Percentiles rank a stretch among this genome's conserved stretches.
phyloP scores from a whole-genome alignment of 2,329 filamentous ascomycete species.

The Nemania diffusa region DNA sequence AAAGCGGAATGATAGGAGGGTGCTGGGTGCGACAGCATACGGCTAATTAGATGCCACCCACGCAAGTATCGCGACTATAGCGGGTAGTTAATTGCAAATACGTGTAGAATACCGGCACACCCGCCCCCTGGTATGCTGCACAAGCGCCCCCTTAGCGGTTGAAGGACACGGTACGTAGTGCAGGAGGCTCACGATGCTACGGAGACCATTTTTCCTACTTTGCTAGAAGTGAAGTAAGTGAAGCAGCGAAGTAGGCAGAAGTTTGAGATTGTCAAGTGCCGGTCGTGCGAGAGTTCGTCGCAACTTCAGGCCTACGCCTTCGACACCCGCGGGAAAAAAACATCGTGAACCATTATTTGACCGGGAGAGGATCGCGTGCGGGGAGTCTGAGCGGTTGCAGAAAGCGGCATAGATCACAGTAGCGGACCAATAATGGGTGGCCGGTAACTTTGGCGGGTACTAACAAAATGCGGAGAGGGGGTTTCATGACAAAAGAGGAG shows the following conservation, averaged over 20 bases:
- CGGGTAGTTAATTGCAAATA: constrained; percentile 30
- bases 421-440: constrained; percentile 21
- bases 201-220: not conserved
- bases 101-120: not conserved
- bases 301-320: constrained; percentile 1
- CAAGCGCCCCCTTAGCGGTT: constrained; percentile 7
- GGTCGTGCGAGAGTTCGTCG: constrained; percentile 9
- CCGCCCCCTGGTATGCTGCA: constrained; percentile 4
- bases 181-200: not conserved
- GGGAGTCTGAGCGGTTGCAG: constrained; percentile 37
- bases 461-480: constrained; percentile 32
- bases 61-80: constrained; percentile 16
- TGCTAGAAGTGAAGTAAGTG: not conserved
- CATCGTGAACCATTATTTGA: constrained; percentile 28
- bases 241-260: too few species aligned
- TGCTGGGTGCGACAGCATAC: constrained; percentile 15
- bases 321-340: constrained; percentile 16
- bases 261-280: constrained; percentile 21
- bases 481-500: constrained; percentile 32
- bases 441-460: constrained; percentile 26
- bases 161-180: not conserved
- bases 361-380: constrained; percentile 28
- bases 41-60: constrained; percentile 31
- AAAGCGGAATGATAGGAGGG: constrained; percentile 23
- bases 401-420: constrained; percentile 23